Percentiles rank a stretch among this genome's conserved stretches.
phyloP scores from a whole-genome alignment of 2,329 filamentous ascomycete species.

The Paecilomyces dactylethromorphus region DNA sequence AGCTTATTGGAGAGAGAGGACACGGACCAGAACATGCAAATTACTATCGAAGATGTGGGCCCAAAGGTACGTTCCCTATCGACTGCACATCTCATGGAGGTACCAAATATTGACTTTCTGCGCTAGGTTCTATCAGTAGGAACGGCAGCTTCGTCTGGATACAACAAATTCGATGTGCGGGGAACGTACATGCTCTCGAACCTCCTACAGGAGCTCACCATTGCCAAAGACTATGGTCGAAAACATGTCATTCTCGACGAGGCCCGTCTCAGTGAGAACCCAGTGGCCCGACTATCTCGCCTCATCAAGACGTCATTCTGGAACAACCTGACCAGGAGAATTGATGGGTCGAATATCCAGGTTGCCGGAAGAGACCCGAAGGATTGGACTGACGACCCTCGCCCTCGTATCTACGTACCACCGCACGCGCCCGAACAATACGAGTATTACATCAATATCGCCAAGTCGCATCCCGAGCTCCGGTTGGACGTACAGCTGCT shows the following conservation, averaged over 20 bases:
- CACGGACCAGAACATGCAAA: slow-evolving; percentile 90
- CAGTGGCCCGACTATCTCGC: slow-evolving; percentile 77
- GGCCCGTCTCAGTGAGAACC: slow-evolving; percentile 87
- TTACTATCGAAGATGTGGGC: slow-evolving; percentile 92
- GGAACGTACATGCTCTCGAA: slow-evolving; percentile 98
- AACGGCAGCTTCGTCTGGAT: slow-evolving; percentile 77
- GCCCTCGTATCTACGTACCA: slow-evolving; percentile 88
- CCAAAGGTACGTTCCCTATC: slow-evolving; percentile 61
- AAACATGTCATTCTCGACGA: slow-evolving; percentile 89
- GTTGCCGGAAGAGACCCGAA: slow-evolving; percentile 85
- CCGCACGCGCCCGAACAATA: slow-evolving; percentile 76
- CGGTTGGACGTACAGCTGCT: slow-evolving; percentile 80
- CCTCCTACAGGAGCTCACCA: slow-evolving; percentile 84
- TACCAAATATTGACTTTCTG: slow-evolving; percentile 17
- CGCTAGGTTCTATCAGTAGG: slow-evolving; percentile 71
- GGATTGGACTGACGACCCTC: slow-evolving; percentile 86
- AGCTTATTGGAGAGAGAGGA: slow-evolving; percentile 79
- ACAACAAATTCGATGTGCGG: slow-evolving; percentile 82
- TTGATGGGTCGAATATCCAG: slow-evolving; percentile 75
- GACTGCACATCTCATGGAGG: neutral
- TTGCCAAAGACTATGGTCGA: slow-evolving; percentile 84
- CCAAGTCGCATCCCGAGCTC: slow-evolving; percentile 71
- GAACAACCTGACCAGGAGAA: slow-evolving; percentile 80
- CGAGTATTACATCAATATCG: slow-evolving; percentile 80
- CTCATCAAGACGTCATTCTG: slow-evolving; percentile 89